These are phyloP conservation scores for Nannizziopsis barbatae DNA, from an alignment of 2,329 filamentous ascomycete genomes.

Conservation along the genomic window DNA sequence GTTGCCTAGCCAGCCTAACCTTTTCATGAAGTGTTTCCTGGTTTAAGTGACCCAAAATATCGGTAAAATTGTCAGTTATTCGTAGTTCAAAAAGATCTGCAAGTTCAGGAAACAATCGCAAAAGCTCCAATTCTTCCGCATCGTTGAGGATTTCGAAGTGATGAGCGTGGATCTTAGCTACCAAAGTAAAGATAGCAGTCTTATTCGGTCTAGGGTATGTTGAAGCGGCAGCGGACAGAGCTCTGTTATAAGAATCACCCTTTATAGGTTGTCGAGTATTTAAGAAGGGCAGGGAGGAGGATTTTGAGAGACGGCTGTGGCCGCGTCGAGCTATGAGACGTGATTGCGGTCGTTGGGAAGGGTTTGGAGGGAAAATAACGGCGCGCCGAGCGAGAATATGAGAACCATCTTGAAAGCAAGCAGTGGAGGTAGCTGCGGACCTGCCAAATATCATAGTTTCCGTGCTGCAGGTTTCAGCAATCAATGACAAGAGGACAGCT, in stretches of 20 bases:
- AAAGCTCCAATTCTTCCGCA: slow-evolving; percentile 27
- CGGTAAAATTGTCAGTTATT: slow-evolving; percentile 22
- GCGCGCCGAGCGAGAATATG: slow-evolving; percentile 17
- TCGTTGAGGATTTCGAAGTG: slow-evolving; percentile 27
- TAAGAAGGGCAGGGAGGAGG: neutral
- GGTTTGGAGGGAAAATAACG: slow-evolving; percentile 7
- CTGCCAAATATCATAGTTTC: slow-evolving; percentile 28
- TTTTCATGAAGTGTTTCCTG: slow-evolving; percentile 25
- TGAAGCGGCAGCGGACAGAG: neutral
- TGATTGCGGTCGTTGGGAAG: slow-evolving; percentile 16
- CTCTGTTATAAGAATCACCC: slow-evolving; percentile 3
- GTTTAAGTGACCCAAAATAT: slow-evolving; percentile 25
- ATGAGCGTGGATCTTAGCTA: slow-evolving; percentile 29
- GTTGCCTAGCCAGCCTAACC: slow-evolving; percentile 60
- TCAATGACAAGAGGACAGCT: neutral
- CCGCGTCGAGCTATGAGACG: slow-evolving; percentile 11
- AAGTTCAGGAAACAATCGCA: slow-evolving; percentile 21
- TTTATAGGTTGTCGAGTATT: neutral
- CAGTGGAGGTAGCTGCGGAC: slow-evolving; percentile 22
- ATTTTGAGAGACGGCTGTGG: slow-evolving; percentile 7
- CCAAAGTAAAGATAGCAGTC: slow-evolving; percentile 26
- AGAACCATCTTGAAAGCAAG: slow-evolving; percentile 23
- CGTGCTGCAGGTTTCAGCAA: neutral
- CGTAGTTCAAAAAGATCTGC: slow-evolving; percentile 21
- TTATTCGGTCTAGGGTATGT: slow-evolving; percentile 16